Evolutionary conservation across 768 basidiomycete genomes (phyloP).

Genomic region (Mycena metata): DNA sequence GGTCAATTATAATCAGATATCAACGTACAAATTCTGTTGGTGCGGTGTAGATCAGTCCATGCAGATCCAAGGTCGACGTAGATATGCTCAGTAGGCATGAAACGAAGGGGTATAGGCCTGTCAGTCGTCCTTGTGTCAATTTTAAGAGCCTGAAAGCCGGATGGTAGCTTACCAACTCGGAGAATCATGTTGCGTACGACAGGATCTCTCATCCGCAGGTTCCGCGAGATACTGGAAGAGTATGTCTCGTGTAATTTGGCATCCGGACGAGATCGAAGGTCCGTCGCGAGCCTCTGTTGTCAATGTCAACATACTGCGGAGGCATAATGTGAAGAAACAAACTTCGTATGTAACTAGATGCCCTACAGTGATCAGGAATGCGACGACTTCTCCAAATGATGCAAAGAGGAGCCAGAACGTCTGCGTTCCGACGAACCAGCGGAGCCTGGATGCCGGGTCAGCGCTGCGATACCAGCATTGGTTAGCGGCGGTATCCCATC

Average conservation of each 20-base stretch:
- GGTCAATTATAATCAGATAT: background rate
- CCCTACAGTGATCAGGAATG: conserved; percentile 3
- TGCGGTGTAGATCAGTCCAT: background rate
- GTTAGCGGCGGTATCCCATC: conserved; percentile 7
- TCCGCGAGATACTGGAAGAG: background rate
- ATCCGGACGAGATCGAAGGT: background rate
- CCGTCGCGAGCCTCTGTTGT: background rate
- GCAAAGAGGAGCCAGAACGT: conserved; percentile 5
- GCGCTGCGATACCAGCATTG: conserved; percentile 17
- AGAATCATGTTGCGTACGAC: conserved; percentile 18
- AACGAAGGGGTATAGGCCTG: conserved; percentile 14
- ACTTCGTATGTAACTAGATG: conserved; percentile 14
- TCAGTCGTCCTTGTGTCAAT: no score
- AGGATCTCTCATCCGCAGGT: conserved; percentile 1
- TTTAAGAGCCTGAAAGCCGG: no score
- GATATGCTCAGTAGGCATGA: conserved; percentile 19
- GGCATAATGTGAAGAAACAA: background rate
- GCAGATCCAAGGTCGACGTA: conserved; percentile 15
- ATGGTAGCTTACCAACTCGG: conserved; percentile 12
- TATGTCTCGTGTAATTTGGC: background rate
- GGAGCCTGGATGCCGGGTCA: conserved; percentile 6
- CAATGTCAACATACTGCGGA: background rate
- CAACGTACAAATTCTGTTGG: background rate
- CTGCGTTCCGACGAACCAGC: conserved; percentile 4
- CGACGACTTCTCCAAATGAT: conserved; percentile 4